phyloP scores from a whole-genome alignment of 2,329 filamentous ascomycete species.

The Aspergillus fumigatiaffinis region DNA sequence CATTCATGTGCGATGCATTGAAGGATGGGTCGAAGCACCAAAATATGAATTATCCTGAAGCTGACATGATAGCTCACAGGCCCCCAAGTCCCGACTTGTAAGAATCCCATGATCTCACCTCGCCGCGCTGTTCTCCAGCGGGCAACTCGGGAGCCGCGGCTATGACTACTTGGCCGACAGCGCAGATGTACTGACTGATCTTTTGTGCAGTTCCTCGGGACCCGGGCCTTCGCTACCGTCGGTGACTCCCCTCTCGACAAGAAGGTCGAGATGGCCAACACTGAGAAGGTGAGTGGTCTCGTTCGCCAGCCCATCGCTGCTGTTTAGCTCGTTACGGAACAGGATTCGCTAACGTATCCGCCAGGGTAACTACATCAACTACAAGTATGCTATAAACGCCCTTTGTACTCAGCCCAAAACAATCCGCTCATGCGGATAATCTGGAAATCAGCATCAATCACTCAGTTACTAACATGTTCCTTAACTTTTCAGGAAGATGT shows the following conservation, averaged over 20 bases:
- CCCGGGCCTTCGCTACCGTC: constrained; percentile 75
- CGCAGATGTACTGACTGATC: constrained; percentile 20
- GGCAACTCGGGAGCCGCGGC: not conserved
- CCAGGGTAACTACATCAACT: constrained; percentile 91
- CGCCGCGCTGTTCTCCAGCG: not conserved
- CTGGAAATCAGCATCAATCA: not conserved
- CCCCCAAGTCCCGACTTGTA: constrained; percentile 45
- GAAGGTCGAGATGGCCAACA: constrained; percentile 98
- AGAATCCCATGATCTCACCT: constrained; percentile 20
- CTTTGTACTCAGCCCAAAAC: not conserved
- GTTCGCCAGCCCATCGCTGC: constrained; percentile 20
- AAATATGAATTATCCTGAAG: not conserved
- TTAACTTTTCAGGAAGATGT: constrained; percentile 74
- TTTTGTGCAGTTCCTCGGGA: constrained; percentile 56
- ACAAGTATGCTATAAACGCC: constrained; percentile 51
- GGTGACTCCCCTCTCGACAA: constrained; percentile 80
- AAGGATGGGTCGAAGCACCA: not conserved
- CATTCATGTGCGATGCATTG: constrained; percentile 9
- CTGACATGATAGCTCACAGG: constrained; percentile 29
- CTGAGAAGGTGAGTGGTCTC: constrained; percentile 62
- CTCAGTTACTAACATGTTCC: constrained; percentile 19
- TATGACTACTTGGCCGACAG: not conserved
- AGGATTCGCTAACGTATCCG: constrained; percentile 23
- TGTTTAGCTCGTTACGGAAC: constrained; percentile 6
- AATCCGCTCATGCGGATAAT: not conserved